These are phyloP conservation scores for Dichotomocladium elegans DNA, from an alignment of 371 early-diverging fungal genomes.

Conservation along the genomic window DNA sequence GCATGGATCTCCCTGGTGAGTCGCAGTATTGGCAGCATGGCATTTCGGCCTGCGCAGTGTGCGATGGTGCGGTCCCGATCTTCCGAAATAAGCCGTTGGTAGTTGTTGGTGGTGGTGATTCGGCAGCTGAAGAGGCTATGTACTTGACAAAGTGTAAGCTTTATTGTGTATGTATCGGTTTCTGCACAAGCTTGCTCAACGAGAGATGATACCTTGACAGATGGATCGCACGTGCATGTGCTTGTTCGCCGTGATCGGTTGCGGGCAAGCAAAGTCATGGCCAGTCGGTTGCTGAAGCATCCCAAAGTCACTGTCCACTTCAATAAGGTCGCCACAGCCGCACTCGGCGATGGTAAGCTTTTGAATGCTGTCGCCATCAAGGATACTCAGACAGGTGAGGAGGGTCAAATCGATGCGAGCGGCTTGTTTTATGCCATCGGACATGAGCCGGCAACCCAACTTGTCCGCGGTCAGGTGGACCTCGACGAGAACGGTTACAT, in stretches of 20 bases:
- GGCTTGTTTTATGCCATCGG: constrained; percentile 99
- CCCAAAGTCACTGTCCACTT: constrained; percentile 92
- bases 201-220: constrained; percentile 20
- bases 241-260: constrained; percentile 95
- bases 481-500: constrained; percentile 91
- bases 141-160: constrained; percentile 84
- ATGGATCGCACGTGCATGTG: constrained; percentile 88
- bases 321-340: constrained; percentile 83
- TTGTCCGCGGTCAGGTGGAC: constrained; percentile 73
- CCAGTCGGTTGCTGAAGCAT: constrained; percentile 75
- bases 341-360: constrained; percentile 80
- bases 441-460: constrained; percentile 88
- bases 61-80: constrained; percentile 98
- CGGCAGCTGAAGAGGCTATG: constrained; percentile 98
- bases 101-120: constrained; percentile 99
- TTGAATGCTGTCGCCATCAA: constrained; percentile 71
- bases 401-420: constrained; percentile 66
- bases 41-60: constrained; percentile 99
- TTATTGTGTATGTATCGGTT: constrained; percentile 7
- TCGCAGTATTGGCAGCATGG: constrained; percentile 67
- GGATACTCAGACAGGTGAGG: constrained; percentile 69
- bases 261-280: constrained; percentile 97
- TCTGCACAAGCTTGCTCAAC: neutral
- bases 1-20: constrained; percentile 71
- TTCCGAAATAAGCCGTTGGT: constrained; percentile 91